Evolutionary conservation across 169 alveolate genomes (phyloP).

Genomic region (Cyclospora cayetanensis): DNA sequence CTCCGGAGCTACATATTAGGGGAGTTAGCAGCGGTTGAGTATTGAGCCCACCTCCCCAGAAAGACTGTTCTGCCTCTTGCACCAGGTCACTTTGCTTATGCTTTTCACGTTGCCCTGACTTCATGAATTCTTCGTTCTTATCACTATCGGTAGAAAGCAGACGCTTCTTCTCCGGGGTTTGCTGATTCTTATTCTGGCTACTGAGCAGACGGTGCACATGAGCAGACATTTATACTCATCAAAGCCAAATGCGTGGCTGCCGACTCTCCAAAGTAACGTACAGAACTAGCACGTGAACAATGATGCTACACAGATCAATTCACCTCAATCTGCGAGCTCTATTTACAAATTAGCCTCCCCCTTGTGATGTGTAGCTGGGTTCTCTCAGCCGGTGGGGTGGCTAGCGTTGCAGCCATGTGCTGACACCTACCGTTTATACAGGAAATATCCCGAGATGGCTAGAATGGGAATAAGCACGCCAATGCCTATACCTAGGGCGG

Average conservation of each 20-base stretch:
- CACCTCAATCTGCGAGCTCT: no score
- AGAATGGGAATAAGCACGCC: not conserved
- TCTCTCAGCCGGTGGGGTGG: no score
- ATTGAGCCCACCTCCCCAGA: conserved; percentile 64
- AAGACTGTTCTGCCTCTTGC: conserved; percentile 70
- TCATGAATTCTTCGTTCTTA: not conserved
- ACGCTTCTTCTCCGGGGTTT: not conserved
- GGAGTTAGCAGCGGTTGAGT: no score
- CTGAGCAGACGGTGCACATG: not conserved
- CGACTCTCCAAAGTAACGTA: no score
- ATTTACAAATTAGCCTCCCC: no score
- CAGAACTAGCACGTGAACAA: no score
- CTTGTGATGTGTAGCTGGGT: no score
- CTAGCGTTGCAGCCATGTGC: no score
- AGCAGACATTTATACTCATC: not conserved
- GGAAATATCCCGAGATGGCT: not conserved
- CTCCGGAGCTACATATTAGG: no score
- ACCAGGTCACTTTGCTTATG: conserved; percentile 39
- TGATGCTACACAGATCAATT: no score
- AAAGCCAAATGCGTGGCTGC: not conserved
- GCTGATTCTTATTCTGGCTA: not conserved
- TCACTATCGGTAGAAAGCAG: not conserved
- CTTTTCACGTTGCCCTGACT: not conserved
- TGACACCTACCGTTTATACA: not conserved
- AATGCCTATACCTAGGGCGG: conserved; percentile 16